Evolutionary conservation across 148 eudicot species (phyloP).

Genomic region (Bassia scoparia): DNA sequence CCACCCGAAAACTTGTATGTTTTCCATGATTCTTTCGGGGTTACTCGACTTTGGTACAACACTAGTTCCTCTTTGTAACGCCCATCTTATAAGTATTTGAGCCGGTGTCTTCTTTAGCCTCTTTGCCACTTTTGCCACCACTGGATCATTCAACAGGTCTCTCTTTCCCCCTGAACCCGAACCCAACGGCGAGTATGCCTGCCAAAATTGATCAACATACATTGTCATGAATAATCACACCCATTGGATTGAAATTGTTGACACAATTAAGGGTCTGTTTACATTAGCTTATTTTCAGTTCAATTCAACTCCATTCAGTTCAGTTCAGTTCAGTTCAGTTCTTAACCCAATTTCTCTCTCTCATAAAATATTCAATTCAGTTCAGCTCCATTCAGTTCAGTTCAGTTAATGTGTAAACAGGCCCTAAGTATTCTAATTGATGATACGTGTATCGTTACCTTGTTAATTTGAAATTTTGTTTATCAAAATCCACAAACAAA

Average conservation of each 20-base stretch:
- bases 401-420: no score
- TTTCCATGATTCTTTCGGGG: not conserved
- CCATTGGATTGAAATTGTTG: not conserved
- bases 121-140: not conserved
- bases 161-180: not conserved
- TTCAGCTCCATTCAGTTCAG: no score
- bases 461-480: no score
- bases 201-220: not conserved
- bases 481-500: no score
- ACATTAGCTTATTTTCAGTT: no score
- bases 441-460: no score
- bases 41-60: not conserved
- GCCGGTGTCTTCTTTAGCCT: not conserved
- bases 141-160: not conserved
- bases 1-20: constrained; percentile 2
- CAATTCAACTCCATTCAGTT: no score
- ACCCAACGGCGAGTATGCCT: constrained; percentile 4
- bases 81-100: constrained; percentile 5
- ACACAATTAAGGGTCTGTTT: no score
- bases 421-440: no score
- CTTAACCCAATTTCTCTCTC: no score
- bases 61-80: not conserved
- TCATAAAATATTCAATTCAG: no score
- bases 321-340: no score
- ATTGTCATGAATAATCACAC: not conserved